phyloP scores from a whole-genome alignment of 2,329 filamentous ascomycete species.

The Pestalotiopsis sp. region DNA sequence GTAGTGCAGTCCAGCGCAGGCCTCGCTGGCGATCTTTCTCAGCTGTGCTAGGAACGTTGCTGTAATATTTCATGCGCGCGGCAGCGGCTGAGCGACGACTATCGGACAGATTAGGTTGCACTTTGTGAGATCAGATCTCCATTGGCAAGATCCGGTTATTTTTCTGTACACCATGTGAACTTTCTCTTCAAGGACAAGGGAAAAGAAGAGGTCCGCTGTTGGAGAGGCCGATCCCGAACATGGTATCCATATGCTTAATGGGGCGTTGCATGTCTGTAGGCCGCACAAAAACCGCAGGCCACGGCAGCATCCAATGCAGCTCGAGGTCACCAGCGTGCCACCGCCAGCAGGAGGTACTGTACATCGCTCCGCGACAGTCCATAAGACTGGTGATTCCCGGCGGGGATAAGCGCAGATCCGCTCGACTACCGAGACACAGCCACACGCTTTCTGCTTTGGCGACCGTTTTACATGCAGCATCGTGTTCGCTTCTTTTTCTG shows the following conservation, averaged over 20 bases:
- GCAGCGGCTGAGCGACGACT: not conserved
- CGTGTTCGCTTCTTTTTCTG: not conserved
- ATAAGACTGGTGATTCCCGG: not conserved
- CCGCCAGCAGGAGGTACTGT: not conserved
- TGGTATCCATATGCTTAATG: not conserved
- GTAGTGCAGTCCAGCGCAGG: not conserved
- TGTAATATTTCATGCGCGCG: conserved; percentile 1
- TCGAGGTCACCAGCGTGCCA: not conserved
- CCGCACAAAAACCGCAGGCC: not conserved
- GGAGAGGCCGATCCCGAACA: not conserved
- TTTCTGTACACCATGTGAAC: not conserved
- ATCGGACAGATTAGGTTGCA: not conserved
- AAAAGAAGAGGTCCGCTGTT: not conserved
- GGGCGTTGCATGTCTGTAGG: not conserved
- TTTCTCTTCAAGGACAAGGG: not conserved
- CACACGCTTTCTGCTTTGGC: not conserved
- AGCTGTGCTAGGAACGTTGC: conserved; percentile 7
- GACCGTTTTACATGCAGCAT: not conserved
- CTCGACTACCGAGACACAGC: conserved; percentile 8
- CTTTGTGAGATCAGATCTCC: not conserved
- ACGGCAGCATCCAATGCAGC: not conserved
- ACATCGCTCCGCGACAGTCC: not conserved
- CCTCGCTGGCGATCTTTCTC: not conserved
- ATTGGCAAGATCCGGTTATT: not conserved
- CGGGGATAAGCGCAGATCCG: conserved; percentile 4